Conservation (phyloP, 805 yeast genomes). For the Ogataea dorogensis region DNA sequence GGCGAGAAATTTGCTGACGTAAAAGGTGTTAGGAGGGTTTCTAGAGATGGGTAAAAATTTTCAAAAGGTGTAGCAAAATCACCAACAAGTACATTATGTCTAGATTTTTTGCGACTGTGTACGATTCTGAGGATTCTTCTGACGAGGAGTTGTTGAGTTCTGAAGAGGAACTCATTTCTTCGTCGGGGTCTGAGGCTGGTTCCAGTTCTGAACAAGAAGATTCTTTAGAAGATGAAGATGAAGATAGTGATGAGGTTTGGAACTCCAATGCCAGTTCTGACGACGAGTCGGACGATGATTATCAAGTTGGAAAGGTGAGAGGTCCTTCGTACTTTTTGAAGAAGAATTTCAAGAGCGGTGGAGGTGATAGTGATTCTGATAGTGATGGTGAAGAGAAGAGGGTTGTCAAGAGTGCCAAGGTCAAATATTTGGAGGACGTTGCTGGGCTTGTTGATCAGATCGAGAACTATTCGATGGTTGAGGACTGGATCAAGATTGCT, state of each 20-base stretch:
- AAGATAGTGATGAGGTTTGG: constrained; percentile 43
- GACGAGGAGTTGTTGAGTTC: constrained; percentile 54
- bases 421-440: constrained; percentile 87
- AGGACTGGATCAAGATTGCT: constrained; percentile 77
- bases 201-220: constrained; percentile 28
- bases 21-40: constrained; percentile 1
- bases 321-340: constrained; percentile 60
- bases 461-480: constrained; percentile 63
- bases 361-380: constrained; percentile 37
- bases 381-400: constrained; percentile 66
- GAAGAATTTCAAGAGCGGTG: constrained; percentile 44
- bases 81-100: constrained; percentile 79
- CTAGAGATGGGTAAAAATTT: constrained; percentile 5
- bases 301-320: constrained; percentile 31
- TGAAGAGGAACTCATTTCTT: constrained; percentile 58
- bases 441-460: constrained; percentile 62
- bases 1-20: constrained; percentile 4
- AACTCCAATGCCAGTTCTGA: constrained; percentile 47
- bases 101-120: constrained; percentile 76
- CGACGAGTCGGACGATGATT: constrained; percentile 37
- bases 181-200: constrained; percentile 33
- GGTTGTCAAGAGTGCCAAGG: constrained; percentile 91
- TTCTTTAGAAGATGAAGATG: constrained; percentile 41
- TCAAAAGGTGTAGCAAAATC: constrained; percentile 9
- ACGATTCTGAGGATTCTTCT: constrained; percentile 51